Evolutionary conservation across 202 grass and related monocot species (phyloP).

Genomic region (Miscanthus sacchariflorus): DNA sequence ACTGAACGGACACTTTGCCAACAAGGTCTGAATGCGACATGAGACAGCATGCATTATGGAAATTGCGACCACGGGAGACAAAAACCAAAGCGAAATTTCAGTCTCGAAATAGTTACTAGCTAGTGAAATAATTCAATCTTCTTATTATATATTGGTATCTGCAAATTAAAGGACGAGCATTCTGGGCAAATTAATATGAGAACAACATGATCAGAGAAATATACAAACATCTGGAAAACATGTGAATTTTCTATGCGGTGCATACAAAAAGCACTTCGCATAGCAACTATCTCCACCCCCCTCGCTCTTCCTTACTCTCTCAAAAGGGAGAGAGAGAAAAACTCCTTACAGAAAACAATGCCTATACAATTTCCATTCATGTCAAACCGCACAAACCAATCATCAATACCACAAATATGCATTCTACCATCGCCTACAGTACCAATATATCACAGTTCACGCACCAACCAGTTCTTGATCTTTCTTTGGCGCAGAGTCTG

Average conservation of each 20-base stretch:
- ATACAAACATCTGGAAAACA: slow-evolving; percentile 37
- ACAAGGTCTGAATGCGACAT: not conserved
- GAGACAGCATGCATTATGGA: not conserved
- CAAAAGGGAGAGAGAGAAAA: not conserved
- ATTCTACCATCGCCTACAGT: slow-evolving; percentile 29
- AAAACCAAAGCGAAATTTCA: not conserved
- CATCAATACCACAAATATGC: slow-evolving; percentile 35
- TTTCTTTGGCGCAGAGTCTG: slow-evolving; percentile 42
- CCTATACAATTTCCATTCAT: slow-evolving; percentile 60
- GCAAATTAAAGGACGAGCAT: not conserved
- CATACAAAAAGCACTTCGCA: slow-evolving; percentile 53
- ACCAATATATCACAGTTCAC: slow-evolving; percentile 18
- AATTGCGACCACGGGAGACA: not conserved
- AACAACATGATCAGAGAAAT: slow-evolving; percentile 31
- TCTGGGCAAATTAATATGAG: not conserved
- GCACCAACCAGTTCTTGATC: slow-evolving; percentile 12
- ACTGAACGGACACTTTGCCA: not conserved
- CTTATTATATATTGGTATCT: not conserved
- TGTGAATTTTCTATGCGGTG: slow-evolving; percentile 39
- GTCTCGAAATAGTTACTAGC: not conserved
- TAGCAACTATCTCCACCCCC: slow-evolving; percentile 35
- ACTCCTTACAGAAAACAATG: slow-evolving; percentile 21
- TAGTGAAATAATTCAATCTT: not conserved
- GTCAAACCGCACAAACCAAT: slow-evolving; percentile 52
- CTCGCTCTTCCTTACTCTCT: slow-evolving; percentile 26